Conservation (phyloP, 306 rosid species). For the Mimosa bimucronata region DNA sequence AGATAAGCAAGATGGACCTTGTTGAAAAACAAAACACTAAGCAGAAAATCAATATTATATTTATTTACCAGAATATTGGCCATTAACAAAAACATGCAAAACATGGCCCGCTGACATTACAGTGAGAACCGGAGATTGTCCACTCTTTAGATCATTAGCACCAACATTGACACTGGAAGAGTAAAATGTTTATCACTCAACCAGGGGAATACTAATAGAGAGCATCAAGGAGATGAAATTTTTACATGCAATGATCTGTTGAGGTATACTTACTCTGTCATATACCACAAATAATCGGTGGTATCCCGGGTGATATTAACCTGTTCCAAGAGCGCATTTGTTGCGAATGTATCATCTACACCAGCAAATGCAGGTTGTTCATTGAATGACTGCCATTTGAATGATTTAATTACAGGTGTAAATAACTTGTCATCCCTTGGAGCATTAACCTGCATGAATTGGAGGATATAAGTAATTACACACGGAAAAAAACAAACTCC, state of each 20-base stretch:
- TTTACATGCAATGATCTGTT: constrained; percentile 12
- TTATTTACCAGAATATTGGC: constrained; percentile 62
- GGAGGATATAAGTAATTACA: constrained; percentile 14
- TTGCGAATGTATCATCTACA: constrained; percentile 44
- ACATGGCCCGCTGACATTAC: constrained; percentile 80
- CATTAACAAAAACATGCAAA: constrained; percentile 78
- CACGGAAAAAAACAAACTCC: not conserved
- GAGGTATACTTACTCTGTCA: constrained; percentile 68
- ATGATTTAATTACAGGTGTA: constrained; percentile 46
- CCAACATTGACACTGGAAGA: constrained; percentile 61
- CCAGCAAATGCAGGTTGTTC: constrained; percentile 64
- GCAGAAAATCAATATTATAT: constrained; percentile 14
- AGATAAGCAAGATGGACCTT: constrained; percentile 33
- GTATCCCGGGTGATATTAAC: constrained; percentile 67
- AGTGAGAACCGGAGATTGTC: constrained; percentile 60
- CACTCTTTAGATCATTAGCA: constrained; percentile 61
- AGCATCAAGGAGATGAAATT: constrained; percentile 27
- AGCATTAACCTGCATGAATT: constrained; percentile 59
- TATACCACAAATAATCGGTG: constrained; percentile 85
- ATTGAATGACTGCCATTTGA: constrained; percentile 62
- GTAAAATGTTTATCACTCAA: constrained; percentile 20
- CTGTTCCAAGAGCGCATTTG: constrained; percentile 75
- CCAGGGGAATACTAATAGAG: not conserved
- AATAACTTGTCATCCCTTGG: constrained; percentile 44
- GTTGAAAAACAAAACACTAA: not conserved